Conservation (phyloP, 108 stramenopile species). For the Fragilariopsis cylindrus region DNA sequence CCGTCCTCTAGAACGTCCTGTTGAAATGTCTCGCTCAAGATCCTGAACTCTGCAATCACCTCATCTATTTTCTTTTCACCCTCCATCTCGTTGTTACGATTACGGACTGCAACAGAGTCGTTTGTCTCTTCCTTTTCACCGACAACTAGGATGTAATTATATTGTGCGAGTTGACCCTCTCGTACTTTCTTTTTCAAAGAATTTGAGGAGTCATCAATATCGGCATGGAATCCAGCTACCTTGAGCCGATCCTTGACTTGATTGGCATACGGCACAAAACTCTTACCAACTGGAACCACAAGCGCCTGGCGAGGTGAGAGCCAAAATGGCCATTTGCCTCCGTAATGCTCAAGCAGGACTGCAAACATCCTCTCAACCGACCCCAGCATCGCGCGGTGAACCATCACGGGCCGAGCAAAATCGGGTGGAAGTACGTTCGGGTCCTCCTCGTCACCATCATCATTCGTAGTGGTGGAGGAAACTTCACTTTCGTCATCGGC, state of each 20-base stretch:
- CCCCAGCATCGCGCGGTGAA: conserved; percentile 99
- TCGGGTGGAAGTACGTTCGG: conserved; percentile 6
- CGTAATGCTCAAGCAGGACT: conserved; percentile 98
- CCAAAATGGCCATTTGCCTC: conserved; percentile 99
- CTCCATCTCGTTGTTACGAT: conserved; percentile 87
- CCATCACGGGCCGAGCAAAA: conserved; percentile 96
- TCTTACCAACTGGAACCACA: conserved; percentile 93
- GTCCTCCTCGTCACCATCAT: no score
- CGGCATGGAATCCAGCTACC: conserved; percentile 91
- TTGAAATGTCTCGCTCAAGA: conserved; percentile 31
- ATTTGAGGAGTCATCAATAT: conserved; percentile 90
- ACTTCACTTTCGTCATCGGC: no score
- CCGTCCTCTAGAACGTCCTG: neutral
- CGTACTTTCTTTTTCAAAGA: conserved; percentile 99
- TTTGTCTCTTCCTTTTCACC: conserved; percentile 90
- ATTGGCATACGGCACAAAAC: conserved; percentile 80
- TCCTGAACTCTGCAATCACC: conserved; percentile 72
- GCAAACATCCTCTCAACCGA: conserved; percentile 99
- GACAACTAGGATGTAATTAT: conserved; percentile 98
- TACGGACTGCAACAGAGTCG: conserved; percentile 90
- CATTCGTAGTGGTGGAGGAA: no score
- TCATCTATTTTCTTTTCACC: conserved; percentile 92
- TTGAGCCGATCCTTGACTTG: conserved; percentile 83
- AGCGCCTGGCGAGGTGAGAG: conserved; percentile 97
- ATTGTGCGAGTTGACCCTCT: conserved; percentile 94